Evolutionary conservation across 108 stramenopile genomes (phyloP), one percentile per base, ranked within the genome.

Genomic region (Epipyxis sp.): DNA sequence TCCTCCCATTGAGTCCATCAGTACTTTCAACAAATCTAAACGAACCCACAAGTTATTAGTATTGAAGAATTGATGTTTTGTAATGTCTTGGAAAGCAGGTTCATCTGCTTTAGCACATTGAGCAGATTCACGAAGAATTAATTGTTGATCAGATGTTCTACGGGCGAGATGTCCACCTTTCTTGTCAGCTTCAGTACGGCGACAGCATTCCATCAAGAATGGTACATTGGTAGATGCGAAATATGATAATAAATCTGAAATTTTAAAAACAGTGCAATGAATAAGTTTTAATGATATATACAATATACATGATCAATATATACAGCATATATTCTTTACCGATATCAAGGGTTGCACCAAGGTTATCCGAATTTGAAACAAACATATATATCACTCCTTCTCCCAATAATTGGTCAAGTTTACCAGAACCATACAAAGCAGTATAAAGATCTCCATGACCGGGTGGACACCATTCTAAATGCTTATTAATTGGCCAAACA

Each of bases 21-120:
- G 92, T 80, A 94, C 94, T 87, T 94, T 93, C 78, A 98, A 87
- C 85, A 92, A 93, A 82, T 95, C 95, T 32, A 97, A 84, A 54
- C 94, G 89, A 69, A 98, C 94, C 98, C 98, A 99, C 40, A 99
- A 90, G 81, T 99, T 99, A 86, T 99, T 99, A 77, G 99, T 99
- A 88, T 99, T 99, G 93, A 98, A 98, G 82, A 87, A 97, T 35
- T 88, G 86, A 85, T 98, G 97, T 88, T 92, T 93, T 84, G 86
- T 86, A 57, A 94, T 90, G 80, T 96, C 94, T 81, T 97, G 95
- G 89, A 99, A 97, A 76, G 90, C 87, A 35, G 69, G 87, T 86
- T 97, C 94, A 71, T 97, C 97, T 72, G 94, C 94, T 41, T 93
- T 91, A 59, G 94, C 89, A 82, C 97, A 98, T 94, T 96, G 96